Evolutionary conservation across 495 filamentous ascomycete genomes (phyloP).

Genomic region (Bathelium albidoporum): DNA sequence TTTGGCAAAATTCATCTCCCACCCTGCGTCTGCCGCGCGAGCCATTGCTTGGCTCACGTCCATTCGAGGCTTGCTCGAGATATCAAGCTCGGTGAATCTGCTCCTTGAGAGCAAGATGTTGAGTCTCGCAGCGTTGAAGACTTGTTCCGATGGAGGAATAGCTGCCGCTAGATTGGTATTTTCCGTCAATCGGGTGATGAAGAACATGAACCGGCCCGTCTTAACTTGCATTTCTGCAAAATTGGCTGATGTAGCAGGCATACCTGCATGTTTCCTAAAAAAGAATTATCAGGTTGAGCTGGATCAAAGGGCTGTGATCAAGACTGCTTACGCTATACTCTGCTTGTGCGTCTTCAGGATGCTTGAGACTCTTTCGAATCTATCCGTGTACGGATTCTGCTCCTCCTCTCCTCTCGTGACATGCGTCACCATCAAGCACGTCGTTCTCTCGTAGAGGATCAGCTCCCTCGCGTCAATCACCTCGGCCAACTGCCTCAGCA

Average conservation of each 20-base stretch:
- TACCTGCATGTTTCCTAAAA: conserved; percentile 29
- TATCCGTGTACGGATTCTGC: conserved; percentile 77
- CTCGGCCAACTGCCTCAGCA: conserved; percentile 65
- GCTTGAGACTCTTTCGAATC: conserved; percentile 87
- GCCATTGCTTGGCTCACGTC: conserved; percentile 4
- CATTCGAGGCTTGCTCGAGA: conserved; percentile 11
- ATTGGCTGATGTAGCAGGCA: conserved; percentile 36
- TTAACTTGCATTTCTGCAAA: conserved; percentile 60
- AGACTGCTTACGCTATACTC: conserved; percentile 42
- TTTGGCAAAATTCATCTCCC: conserved; percentile 2
- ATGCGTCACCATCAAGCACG: conserved; percentile 84
- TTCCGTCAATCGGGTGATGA: conserved; percentile 83
- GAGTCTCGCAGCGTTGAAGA: conserved; percentile 77
- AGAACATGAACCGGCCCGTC: conserved; percentile 73
- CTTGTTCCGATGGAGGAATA: conserved; percentile 74
- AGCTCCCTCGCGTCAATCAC: conserved; percentile 88
- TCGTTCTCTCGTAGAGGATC: conserved; percentile 89
- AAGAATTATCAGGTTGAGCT: conserved; percentile 28
- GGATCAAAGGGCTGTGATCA: conserved; percentile 36
- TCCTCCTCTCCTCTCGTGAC: conserved; percentile 64
- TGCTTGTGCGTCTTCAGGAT: conserved; percentile 98
- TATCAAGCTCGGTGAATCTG: conserved; percentile 52
- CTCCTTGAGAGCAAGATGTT: conserved; percentile 78
- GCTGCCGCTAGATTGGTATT: conserved; percentile 93
- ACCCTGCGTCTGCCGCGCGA: neutral